A percentile compares a stretch with the other conserved stretches of the same genome.
These are phyloP conservation scores for Parachlorella kessleri DNA, from an alignment of 139 green algal species.

Conservation along the genomic window DNA sequence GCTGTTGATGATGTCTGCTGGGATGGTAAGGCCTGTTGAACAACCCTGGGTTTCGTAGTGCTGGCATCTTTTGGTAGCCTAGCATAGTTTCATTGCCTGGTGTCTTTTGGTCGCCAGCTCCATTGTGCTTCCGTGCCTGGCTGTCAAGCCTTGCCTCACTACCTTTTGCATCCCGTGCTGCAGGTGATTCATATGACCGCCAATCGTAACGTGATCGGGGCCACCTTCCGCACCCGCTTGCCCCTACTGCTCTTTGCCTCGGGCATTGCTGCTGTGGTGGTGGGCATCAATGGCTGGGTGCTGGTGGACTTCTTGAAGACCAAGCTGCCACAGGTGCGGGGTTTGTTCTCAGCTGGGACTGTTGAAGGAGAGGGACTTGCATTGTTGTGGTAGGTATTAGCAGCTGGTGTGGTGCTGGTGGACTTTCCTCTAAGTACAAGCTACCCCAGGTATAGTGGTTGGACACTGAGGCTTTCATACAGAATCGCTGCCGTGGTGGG, in stretches of 20 bases:
- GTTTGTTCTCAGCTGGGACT: too few species aligned
- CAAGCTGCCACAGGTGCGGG: conserved; percentile 8
- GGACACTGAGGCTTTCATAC: too few species aligned
- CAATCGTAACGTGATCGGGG: conserved; percentile 3
- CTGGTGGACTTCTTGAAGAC: conserved; percentile 3
- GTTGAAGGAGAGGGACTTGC: too few species aligned
- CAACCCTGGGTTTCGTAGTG: neutral
- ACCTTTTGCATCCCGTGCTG: too few species aligned
- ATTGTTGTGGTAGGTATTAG: too few species aligned
- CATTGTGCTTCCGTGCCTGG: neutral
- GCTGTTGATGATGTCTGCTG: too few species aligned
- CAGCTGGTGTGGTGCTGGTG: too few species aligned
- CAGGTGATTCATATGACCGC: conserved; percentile 21
- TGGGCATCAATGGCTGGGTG: conserved; percentile 22
- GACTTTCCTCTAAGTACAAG: too few species aligned
- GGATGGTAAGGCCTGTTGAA: too few species aligned
- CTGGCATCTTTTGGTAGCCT: neutral
- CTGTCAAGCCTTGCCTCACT: neutral
- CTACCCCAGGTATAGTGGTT: too few species aligned
- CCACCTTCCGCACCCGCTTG: neutral
- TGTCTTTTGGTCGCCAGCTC: neutral
- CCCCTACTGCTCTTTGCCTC: conserved; percentile 2
- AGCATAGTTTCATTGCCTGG: neutral
- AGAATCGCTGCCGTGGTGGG: too few species aligned
- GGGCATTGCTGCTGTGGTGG: neutral